Conservation (phyloP, 2,329 filamentous ascomycete genomes). For the Ascosphaera aggregata region DNA sequence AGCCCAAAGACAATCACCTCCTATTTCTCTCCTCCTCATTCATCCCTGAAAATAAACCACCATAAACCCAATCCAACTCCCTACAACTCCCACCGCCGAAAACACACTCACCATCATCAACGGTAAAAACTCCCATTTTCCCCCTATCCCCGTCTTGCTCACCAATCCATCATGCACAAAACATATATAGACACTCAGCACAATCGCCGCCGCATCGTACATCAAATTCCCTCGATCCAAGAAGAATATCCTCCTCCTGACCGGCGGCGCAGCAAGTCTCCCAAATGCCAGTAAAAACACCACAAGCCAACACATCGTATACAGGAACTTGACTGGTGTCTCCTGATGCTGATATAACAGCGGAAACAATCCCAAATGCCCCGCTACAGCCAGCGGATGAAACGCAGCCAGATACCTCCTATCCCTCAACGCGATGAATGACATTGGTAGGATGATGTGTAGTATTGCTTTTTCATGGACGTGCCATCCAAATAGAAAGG, state of each 20-base stretch:
- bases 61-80: slow-evolving; percentile 86
- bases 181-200: slow-evolving; percentile 72
- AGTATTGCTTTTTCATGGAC: slow-evolving; percentile 96
- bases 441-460: slow-evolving; percentile 86
- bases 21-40: neutral
- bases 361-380: slow-evolving; percentile 88
- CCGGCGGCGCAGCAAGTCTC: slow-evolving; percentile 61
- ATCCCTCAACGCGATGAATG: slow-evolving; percentile 71
- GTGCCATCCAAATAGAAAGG: slow-evolving; percentile 95
- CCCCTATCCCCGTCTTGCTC: slow-evolving; percentile 26
- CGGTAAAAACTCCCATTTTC: slow-evolving; percentile 64
- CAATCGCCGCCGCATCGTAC: slow-evolving; percentile 77
- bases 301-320: slow-evolving; percentile 80
- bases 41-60: slow-evolving; percentile 57
- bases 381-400: slow-evolving; percentile 71
- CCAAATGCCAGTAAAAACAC: slow-evolving; percentile 73
- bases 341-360: slow-evolving; percentile 79
- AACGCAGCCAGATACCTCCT: slow-evolving; percentile 81
- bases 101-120: slow-evolving; percentile 96
- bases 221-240: slow-evolving; percentile 76
- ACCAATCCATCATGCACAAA: slow-evolving; percentile 65
- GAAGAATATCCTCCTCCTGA: slow-evolving; percentile 59
- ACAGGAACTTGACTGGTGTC: slow-evolving; percentile 81
- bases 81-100: slow-evolving; percentile 78
- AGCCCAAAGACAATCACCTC: too few species aligned